phyloP scores from a whole-genome alignment of 768 basidiomycete genomes.

The Phylloporus sp. region DNA sequence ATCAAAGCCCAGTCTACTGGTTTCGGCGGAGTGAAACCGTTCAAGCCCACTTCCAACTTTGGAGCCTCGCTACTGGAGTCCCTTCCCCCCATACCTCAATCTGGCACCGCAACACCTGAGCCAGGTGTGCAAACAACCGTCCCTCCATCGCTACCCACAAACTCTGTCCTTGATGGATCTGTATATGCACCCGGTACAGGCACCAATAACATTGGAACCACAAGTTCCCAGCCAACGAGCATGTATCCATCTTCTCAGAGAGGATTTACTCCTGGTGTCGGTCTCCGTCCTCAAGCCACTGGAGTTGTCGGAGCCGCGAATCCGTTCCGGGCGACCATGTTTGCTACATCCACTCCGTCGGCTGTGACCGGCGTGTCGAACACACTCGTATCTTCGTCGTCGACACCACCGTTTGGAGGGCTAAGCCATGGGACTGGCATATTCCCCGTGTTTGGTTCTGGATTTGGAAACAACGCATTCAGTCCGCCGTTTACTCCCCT shows the following conservation, averaged over 20 bases:
- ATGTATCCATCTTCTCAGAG: conserved; percentile 6
- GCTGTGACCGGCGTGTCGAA: neutral
- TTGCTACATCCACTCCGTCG: conserved; percentile 30
- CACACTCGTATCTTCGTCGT: conserved; percentile 19
- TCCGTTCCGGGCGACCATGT: conserved; percentile 65
- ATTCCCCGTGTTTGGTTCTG: conserved; percentile 9
- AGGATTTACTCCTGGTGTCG: conserved; percentile 36
- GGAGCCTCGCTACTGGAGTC: conserved; percentile 70
- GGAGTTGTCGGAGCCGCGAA: conserved; percentile 48
- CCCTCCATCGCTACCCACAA: conserved; percentile 26
- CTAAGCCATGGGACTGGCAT: conserved; percentile 10
- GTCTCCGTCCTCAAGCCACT: conserved; percentile 57
- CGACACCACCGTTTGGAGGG: conserved; percentile 24
- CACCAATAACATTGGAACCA: conserved; percentile 19
- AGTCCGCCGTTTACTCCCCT: conserved; percentile 18
- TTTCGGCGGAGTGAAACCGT: conserved; percentile 64
- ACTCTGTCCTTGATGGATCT: conserved; percentile 10
- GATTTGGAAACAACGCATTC: conserved; percentile 22
- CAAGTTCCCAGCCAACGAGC: conserved; percentile 36
- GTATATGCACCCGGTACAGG: conserved; percentile 13
- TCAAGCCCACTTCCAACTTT: conserved; percentile 79
- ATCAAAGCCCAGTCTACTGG: conserved; percentile 46
- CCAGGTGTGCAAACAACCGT: conserved; percentile 9
- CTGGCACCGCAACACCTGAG: conserved; percentile 45
- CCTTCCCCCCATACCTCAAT: conserved; percentile 68